phyloP scores from a whole-genome alignment of 2,329 filamentous ascomycete genomes.

The Hypoxylon sp. region DNA sequence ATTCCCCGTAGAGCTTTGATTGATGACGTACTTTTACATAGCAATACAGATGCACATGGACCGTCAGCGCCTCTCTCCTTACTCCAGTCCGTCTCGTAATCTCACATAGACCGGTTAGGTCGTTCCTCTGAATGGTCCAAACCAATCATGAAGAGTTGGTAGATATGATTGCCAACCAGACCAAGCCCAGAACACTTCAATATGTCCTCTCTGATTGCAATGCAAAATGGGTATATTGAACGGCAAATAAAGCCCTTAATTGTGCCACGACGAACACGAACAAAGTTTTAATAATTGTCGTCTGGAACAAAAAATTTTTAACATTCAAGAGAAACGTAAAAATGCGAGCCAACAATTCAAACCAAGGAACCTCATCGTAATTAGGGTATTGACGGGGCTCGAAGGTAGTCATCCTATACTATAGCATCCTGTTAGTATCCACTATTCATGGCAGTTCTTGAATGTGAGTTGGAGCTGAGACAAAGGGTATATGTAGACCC shows the following conservation, averaged over 20 bases:
- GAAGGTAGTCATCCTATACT: slow-evolving; percentile 42
- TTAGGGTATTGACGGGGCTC: slow-evolving; percentile 25
- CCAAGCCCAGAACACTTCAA: slow-evolving; percentile 30
- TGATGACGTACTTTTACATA: slow-evolving; percentile 39
- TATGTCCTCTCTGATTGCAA: slow-evolving; percentile 35
- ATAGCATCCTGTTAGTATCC: slow-evolving; percentile 29
- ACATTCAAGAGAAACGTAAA: slow-evolving; percentile 23
- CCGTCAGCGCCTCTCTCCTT: slow-evolving; percentile 26
- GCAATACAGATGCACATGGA: slow-evolving; percentile 45
- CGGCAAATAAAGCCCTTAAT: slow-evolving; percentile 26
- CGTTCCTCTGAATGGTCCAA: slow-evolving; percentile 17
- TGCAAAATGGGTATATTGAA: slow-evolving; percentile 46
- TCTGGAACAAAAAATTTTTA: slow-evolving; percentile 29
- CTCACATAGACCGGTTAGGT: slow-evolving; percentile 24
- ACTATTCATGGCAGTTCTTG: not conserved
- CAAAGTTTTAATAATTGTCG: slow-evolving; percentile 18
- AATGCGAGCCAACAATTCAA: slow-evolving; percentile 19
- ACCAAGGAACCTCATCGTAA: slow-evolving; percentile 16
- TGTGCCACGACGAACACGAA: slow-evolving; percentile 20
- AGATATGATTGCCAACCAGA: slow-evolving; percentile 21
- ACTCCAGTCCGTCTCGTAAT: slow-evolving; percentile 32
- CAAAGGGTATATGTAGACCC: not conserved
- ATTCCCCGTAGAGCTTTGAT: slow-evolving; percentile 25
- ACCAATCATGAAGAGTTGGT: slow-evolving; percentile 16
- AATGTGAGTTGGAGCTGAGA: not conserved